Base-by-base conservation (phyloP, 257 asterid species). In the Solanum okadae region DNA sequence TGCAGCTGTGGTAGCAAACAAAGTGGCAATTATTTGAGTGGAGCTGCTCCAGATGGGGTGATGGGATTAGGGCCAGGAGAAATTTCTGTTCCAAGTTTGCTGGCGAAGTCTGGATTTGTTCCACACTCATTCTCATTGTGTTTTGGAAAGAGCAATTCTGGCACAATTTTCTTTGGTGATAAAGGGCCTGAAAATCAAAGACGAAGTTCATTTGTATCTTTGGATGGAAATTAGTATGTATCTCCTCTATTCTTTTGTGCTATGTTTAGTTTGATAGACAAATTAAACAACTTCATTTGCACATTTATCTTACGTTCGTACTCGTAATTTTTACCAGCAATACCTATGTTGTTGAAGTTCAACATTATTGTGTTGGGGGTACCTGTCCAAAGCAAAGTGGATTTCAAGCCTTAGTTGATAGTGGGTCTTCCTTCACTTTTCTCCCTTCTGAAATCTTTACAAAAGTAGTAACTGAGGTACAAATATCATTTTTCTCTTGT, bases 1-100 rank as follows among this genome's bases (percentile, higher is more conserved):
- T 89, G 89, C 93, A 95, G 98, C 70, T 95, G 98, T 89, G 98
- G 98, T 77, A 93, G 95, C 93, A 93, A 90, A 91, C 98, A 96
- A 90, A 95, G 93, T 71, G 98, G 98, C 61, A 59, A 20, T 23
- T 96, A 96, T 91, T 88, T 96, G 92, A 90, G 91, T 37, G 98
- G 98, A 89, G 86, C 93, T 89, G 98, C 98, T 84, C 98, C 98
- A 18, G 98, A 95, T 82, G 98, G 98, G 83, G 89, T 96, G 82
- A 83, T 96, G 94, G 98, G 98, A 77, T 88, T 96, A 86, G 98
- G 98, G 37, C 98, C 96, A 0, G 98, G 98, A 35, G 92, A 92
- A 38, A 89, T 95, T 87, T 94, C 98, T n/a, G 91, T 96, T 77
- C 94, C 95, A 85, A 95, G 98, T 91, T 87, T 91, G 91, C 98